Percentiles rank a stretch among this genome's conserved stretches.
Conservation (phyloP, 2,329 filamentous ascomycete genomes). For the Claviceps paspali region DNA sequence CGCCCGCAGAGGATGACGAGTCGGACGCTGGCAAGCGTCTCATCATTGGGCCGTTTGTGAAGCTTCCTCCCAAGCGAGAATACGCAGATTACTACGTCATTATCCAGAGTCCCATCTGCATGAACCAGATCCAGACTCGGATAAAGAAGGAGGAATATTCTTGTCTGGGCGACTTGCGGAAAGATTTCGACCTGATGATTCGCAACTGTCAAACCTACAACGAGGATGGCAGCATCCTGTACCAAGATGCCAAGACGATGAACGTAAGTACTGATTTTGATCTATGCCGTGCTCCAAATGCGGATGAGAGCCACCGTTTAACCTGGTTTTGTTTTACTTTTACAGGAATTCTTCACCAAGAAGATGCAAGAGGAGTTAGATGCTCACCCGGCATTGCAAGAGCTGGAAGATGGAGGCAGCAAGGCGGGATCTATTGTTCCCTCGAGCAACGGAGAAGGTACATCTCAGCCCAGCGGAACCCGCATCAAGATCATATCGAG, state of each 20-base stretch:
- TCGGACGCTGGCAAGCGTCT: conserved; percentile 51
- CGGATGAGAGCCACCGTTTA: not conserved
- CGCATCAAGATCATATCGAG: conserved; percentile 55
- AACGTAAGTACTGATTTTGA: conserved; percentile 45
- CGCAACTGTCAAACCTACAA: conserved; percentile 92
- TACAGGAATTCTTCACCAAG: conserved; percentile 39
- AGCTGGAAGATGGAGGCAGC: conserved; percentile 33
- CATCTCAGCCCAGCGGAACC: conserved; percentile 46
- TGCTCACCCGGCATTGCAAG: conserved; percentile 38
- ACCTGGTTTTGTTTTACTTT: not conserved
- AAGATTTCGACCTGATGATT: conserved; percentile 73
- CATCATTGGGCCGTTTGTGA: conserved; percentile 88
- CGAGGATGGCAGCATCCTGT: conserved; percentile 84
- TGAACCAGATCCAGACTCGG: conserved; percentile 87
- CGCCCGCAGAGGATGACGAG: conserved; percentile 40
- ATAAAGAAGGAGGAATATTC: conserved; percentile 94
- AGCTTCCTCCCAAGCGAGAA: conserved; percentile 72
- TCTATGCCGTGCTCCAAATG: not conserved
- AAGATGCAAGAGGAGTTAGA: conserved; percentile 38
- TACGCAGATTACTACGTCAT: conserved; percentile 94
- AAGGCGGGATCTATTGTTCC: conserved; percentile 26
- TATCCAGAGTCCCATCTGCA: conserved; percentile 84
- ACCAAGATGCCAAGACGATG: conserved; percentile 82
- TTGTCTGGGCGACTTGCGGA: conserved; percentile 62
- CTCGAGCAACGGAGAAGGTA: conserved; percentile 38